Conservation (phyloP, 495 filamentous ascomycete species). For the Hypoxylon lenormandii region DNA sequence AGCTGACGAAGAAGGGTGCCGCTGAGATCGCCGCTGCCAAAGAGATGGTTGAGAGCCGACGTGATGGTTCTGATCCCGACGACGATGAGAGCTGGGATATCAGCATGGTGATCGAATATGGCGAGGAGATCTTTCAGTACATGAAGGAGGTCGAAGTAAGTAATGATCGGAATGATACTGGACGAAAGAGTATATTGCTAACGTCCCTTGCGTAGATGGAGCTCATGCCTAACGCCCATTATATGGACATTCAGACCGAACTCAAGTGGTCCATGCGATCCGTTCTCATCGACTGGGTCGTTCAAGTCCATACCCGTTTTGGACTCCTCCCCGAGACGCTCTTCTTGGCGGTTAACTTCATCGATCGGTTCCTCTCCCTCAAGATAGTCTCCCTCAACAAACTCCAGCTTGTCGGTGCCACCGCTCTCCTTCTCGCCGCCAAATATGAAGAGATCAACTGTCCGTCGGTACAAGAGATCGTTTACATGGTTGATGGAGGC, state of each 20-base stretch:
- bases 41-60: slow-evolving; percentile 71
- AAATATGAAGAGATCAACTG: slow-evolving; percentile 99
- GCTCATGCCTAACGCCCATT: slow-evolving; percentile 86
- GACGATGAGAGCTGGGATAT: slow-evolving; percentile 92
- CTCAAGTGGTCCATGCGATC: slow-evolving; percentile 99
- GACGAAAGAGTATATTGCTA: slow-evolving; percentile 21
- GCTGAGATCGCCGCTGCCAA: slow-evolving; percentile 78
- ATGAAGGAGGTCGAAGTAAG: slow-evolving; percentile 89
- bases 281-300: slow-evolving; percentile 97
- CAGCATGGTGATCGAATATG: slow-evolving; percentile 98
- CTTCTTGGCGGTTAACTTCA: slow-evolving; percentile 92
- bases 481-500: slow-evolving; percentile 96
- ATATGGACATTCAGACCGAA: slow-evolving; percentile 97
- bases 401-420: slow-evolving; percentile 94
- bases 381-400: slow-evolving; percentile 95
- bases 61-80: slow-evolving; percentile 64
- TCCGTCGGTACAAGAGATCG: slow-evolving; percentile 91
- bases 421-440: slow-evolving; percentile 93
- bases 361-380: slow-evolving; percentile 93
- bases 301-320: slow-evolving; percentile 95
- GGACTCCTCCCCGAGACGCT: slow-evolving; percentile 90
- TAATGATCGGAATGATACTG: not conserved
- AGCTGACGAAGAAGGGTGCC: slow-evolving; percentile 69
- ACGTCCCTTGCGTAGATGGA: slow-evolving; percentile 65
- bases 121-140: slow-evolving; percentile 93